Evolutionary conservation across 352 stramenopile species (phyloP).

Genomic region (Pythium phragmiticola): DNA sequence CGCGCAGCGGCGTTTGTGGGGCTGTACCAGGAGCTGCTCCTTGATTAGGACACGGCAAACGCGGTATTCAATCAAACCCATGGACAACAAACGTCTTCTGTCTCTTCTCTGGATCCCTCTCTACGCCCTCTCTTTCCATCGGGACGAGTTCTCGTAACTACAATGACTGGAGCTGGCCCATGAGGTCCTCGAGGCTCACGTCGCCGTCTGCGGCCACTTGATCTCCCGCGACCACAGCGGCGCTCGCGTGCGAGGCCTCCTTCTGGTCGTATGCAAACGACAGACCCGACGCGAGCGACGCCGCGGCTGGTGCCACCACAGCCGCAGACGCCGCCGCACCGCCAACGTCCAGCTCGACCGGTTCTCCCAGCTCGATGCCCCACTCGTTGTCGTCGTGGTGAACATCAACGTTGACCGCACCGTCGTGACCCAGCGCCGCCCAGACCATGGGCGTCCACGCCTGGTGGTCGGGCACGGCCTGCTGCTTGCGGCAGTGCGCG

Average conservation of each 20-base stretch:
- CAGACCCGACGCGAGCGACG: constrained; percentile 44
- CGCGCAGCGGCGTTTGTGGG: constrained; percentile 42
- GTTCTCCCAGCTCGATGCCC: constrained; percentile 73
- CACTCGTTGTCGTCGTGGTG: constrained; percentile 84
- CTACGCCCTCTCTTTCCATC: neutral
- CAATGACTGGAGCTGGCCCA: constrained; percentile 76
- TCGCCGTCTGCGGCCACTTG: constrained; percentile 25
- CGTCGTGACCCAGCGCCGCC: constrained; percentile 55
- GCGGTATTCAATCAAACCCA: constrained; percentile 1
- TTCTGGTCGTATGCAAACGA: constrained; percentile 62
- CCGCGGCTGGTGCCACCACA: constrained; percentile 6
- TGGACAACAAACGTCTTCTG: neutral
- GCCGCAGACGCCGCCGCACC: constrained; percentile 11
- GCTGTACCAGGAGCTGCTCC: constrained; percentile 38
- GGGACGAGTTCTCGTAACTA: constrained; percentile 24
- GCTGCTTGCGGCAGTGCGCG: constrained; percentile 69
- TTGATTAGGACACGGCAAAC: constrained; percentile 1
- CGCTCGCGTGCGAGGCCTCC: constrained; percentile 11
- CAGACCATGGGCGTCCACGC: constrained; percentile 76
- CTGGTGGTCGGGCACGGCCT: constrained; percentile 42
- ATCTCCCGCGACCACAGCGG: constrained; percentile 19
- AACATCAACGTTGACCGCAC: constrained; percentile 42
- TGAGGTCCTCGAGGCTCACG: constrained; percentile 75
- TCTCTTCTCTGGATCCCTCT: neutral
- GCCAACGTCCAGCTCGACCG: constrained; percentile 22